Evolutionary conservation across 768 basidiomycete genomes (phyloP).

Genomic region (Lyophyllum semitale): DNA sequence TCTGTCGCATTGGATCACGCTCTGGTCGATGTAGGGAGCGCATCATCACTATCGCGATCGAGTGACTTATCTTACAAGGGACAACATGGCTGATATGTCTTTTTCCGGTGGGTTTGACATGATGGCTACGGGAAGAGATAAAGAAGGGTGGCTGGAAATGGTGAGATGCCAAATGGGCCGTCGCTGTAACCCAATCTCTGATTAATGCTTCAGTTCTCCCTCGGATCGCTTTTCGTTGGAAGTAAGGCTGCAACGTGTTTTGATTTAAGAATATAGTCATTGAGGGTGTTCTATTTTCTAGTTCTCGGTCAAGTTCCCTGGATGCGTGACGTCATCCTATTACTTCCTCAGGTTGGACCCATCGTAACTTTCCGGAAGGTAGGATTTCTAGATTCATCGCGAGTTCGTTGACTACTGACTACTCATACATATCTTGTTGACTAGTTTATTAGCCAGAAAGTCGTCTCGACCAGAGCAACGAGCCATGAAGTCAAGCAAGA

Average conservation of each 20-base stretch:
- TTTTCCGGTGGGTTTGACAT: constrained; percentile 29
- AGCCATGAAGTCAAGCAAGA: neutral
- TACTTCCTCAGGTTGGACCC: constrained; percentile 18
- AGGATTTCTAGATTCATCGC: too few relatives aligned
- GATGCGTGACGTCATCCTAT: constrained; percentile 17
- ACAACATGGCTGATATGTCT: constrained; percentile 26
- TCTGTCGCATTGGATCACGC: constrained; percentile 20
- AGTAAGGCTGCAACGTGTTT: constrained; percentile 5
- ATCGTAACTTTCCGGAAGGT: constrained; percentile 20
- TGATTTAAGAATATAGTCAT: neutral
- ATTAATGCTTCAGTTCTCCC: constrained; percentile 10
- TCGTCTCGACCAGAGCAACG: constrained; percentile 5
- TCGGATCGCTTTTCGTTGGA: constrained; percentile 18
- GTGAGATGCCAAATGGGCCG: constrained; percentile 1
- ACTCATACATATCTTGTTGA: neutral
- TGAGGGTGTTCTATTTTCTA: neutral
- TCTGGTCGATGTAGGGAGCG: constrained; percentile 10
- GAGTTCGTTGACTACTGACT: too few relatives aligned
- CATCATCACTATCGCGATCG: neutral
- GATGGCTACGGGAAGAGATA: constrained; percentile 20
- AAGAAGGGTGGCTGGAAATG: constrained; percentile 25
- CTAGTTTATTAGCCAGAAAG: constrained; percentile 17
- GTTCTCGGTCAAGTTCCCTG: constrained; percentile 26
- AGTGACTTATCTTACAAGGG: constrained; percentile 10
- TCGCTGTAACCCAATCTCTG: neutral